A percentile compares a stretch with the other conserved stretches of the same genome.
Conservation (phyloP, 2,329 filamentous ascomycete genomes). For the Cylindrodendrum hubeiense region DNA sequence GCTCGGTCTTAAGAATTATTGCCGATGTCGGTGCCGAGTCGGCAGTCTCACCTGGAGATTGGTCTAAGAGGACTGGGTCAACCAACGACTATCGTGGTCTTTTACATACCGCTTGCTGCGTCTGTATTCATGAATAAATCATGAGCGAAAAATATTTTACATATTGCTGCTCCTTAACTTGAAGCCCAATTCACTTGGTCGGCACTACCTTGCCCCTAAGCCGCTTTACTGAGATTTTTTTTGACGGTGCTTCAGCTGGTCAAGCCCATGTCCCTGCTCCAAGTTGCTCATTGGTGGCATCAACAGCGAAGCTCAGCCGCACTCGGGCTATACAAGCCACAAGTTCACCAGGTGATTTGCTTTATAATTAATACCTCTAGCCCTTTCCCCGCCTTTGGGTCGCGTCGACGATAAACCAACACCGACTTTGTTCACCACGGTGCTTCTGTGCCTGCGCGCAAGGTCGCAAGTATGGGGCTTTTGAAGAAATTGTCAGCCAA, state of each 20-base stretch:
- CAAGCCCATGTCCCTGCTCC: not conserved
- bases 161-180: too few species aligned
- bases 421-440: not conserved
- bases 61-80: too few species aligned
- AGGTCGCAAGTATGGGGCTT: not conserved
- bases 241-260: not conserved
- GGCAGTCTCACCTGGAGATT: constrained; percentile 6
- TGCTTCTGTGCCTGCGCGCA: not conserved
- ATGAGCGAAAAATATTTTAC: not conserved
- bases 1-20: constrained; percentile 17
- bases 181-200: not conserved
- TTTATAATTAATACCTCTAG: not conserved
- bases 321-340: not conserved
- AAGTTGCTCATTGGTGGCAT: not conserved
- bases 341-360: not conserved
- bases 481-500: not conserved
- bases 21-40: constrained; percentile 8
- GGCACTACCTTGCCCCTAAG: not conserved
- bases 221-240: not conserved
- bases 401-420: not conserved
- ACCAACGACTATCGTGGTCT: too few species aligned
- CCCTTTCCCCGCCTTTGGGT: not conserved
- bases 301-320: not conserved
- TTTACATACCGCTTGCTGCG: too few species aligned
- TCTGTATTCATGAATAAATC: too few species aligned